Conservation (phyloP, 495 filamentous ascomycete genomes). For the Aspergillus nanangensis region DNA sequence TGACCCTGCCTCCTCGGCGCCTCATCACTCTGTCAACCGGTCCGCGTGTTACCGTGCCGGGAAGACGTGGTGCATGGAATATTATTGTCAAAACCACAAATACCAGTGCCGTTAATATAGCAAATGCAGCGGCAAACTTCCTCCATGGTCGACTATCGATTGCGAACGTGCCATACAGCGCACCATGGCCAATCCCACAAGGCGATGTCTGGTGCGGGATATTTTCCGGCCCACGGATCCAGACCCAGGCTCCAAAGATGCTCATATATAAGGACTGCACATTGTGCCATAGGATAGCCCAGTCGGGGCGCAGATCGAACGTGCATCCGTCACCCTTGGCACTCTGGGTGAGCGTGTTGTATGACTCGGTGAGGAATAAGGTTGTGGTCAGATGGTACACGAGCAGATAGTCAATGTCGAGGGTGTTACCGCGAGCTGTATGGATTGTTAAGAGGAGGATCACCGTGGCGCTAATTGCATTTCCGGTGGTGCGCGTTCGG, state of each 20-base stretch:
- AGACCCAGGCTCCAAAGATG: constrained; percentile 2
- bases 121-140: not conserved
- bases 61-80: too few species aligned
- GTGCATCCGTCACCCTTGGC: not conserved
- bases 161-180: not conserved
- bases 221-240: not conserved
- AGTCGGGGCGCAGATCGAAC: not conserved
- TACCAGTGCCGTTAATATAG: not conserved
- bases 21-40: not conserved
- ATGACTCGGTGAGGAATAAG: not conserved
- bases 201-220: not conserved
- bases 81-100: too few species aligned
- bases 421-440: not conserved
- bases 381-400: not conserved
- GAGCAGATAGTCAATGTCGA: not conserved
- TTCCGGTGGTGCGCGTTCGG: not conserved
- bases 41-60: not conserved
- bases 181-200: not conserved
- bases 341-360: not conserved
- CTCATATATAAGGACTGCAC: not conserved
- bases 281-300: not conserved
- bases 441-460: not conserved
- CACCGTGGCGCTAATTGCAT: not conserved
- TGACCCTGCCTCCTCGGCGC: not conserved
- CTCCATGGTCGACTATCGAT: not conserved